These are phyloP conservation scores for Quercus gilva DNA, from an alignment of 306 rosid species.

Conservation along the genomic window DNA sequence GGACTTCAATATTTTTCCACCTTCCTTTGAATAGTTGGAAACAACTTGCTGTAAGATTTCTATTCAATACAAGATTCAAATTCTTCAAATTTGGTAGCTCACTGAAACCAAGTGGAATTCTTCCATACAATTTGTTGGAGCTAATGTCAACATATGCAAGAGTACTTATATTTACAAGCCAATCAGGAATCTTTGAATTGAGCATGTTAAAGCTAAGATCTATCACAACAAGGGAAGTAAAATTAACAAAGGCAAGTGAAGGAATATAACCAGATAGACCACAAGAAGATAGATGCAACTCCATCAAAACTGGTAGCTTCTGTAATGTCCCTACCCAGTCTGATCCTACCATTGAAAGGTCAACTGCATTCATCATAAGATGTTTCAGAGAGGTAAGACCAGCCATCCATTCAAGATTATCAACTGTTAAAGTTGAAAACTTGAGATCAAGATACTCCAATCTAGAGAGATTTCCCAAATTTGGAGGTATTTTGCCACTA, in stretches of 20 bases:
- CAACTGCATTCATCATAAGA: conserved; percentile 31
- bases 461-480: conserved; percentile 36
- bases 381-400: conserved; percentile 36
- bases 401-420: conserved; percentile 27
- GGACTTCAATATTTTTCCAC: conserved; percentile 31
- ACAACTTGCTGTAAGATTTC: conserved; percentile 35
- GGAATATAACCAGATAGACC: conserved; percentile 22
- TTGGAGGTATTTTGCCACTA: conserved; percentile 28
- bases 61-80: conserved; percentile 13
- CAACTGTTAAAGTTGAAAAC: not conserved
- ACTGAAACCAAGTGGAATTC: conserved; percentile 44
- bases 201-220: conserved; percentile 23
- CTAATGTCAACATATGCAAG: conserved; percentile 27
- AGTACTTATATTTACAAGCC: conserved; percentile 43
- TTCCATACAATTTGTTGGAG: conserved; percentile 23
- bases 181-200: conserved; percentile 35
- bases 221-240: conserved; percentile 41
- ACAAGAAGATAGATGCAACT: conserved; percentile 30
- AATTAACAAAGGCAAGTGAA: conserved; percentile 18
- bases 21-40: conserved; percentile 31
- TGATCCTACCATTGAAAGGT: conserved; percentile 37
- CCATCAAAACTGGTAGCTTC: conserved; percentile 26
- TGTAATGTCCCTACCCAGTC: conserved; percentile 27
- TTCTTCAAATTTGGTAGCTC: conserved; percentile 26
- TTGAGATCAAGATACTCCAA: conserved; percentile 36